These are phyloP conservation scores for Backusella psychrophila DNA, from an alignment of 192 early-diverging fungal species.

Conservation along the genomic window DNA sequence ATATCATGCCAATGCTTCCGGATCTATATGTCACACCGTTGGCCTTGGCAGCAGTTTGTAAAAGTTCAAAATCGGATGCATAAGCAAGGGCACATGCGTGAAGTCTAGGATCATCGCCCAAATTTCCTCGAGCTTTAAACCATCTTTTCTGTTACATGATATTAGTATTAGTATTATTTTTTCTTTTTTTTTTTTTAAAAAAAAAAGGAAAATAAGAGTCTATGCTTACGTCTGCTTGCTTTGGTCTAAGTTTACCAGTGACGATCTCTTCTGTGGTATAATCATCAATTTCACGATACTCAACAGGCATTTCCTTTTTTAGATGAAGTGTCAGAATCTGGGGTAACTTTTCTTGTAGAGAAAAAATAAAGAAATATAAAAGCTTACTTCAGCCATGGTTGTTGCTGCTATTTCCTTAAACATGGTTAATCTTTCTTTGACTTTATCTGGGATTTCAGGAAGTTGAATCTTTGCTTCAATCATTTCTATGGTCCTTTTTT, in stretches of 20 bases:
- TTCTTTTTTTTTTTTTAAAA: not conserved
- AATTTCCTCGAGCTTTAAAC: slow-evolving; percentile 58
- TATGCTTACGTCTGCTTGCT: not conserved
- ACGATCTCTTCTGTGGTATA: slow-evolving; percentile 8
- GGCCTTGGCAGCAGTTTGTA: slow-evolving; percentile 39
- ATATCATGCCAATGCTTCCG: slow-evolving; percentile 50
- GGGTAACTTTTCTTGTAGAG: no score
- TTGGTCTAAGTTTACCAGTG: not conserved
- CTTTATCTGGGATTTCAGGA: not conserved
- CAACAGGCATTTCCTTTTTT: slow-evolving; percentile 18
- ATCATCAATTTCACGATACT: slow-evolving; percentile 18
- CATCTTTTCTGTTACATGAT: slow-evolving; percentile 36
- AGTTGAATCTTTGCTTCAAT: not conserved
- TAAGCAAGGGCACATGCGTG: slow-evolving; percentile 58
- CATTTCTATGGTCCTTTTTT: not conserved
- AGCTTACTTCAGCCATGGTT: slow-evolving; percentile 18
- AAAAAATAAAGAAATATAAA: not conserved
- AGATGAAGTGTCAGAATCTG: not conserved
- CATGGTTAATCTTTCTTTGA: not conserved
- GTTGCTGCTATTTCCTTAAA: slow-evolving; percentile 5
- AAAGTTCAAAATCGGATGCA: slow-evolving; percentile 52
- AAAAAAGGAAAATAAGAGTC: no score
- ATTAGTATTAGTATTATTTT: not conserved
- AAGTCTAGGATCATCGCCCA: slow-evolving; percentile 51
- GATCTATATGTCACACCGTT: slow-evolving; percentile 9